phyloP scores from a whole-genome alignment of 1,284 basidiomycete species.

The Microbotryum lychnidis-dioicae region DNA sequence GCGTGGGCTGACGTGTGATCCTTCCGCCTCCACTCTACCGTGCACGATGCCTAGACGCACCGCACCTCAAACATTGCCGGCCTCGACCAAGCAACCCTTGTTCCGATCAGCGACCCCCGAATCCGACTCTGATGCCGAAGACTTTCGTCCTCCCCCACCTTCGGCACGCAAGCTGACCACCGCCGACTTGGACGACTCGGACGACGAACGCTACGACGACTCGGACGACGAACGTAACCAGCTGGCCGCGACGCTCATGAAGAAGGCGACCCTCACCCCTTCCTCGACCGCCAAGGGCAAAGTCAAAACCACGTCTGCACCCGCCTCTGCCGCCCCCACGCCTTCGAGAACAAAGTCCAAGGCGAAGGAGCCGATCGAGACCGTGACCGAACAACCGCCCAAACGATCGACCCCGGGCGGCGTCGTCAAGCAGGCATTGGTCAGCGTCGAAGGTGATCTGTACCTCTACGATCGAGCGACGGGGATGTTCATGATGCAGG shows the following conservation, averaged over 20 bases:
- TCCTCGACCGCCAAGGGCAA: constrained; percentile 1
- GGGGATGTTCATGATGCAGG: constrained; percentile 65
- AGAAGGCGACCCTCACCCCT: constrained; percentile 20
- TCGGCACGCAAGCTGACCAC: constrained; percentile 41
- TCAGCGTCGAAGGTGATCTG: constrained; percentile 45
- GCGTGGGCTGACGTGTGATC: not conserved
- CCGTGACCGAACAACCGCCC: constrained; percentile 15
- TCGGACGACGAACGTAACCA: constrained; percentile 12
- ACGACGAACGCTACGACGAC: constrained; percentile 43
- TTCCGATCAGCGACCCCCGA: constrained; percentile 1
- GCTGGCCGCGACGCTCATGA: constrained; percentile 23
- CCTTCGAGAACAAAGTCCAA: not conserved
- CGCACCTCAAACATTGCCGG: not conserved
- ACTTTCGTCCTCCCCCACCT: constrained; percentile 6
- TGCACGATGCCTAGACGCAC: constrained; percentile 11
- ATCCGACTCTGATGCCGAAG: not conserved
- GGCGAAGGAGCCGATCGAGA: constrained; percentile 8
- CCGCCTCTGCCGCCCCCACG: not conserved
- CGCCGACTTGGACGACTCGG: constrained; percentile 54
- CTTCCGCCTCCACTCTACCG: too few relatives aligned
- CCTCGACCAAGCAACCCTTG: not conserved
- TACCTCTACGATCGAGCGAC: constrained; percentile 64
- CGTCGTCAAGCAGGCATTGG: constrained; percentile 18
- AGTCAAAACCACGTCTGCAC: not conserved
- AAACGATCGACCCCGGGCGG: constrained; percentile 5